Evolutionary conservation across 1,284 basidiomycete genomes (phyloP).

Genomic region (Ustilago curta): DNA sequence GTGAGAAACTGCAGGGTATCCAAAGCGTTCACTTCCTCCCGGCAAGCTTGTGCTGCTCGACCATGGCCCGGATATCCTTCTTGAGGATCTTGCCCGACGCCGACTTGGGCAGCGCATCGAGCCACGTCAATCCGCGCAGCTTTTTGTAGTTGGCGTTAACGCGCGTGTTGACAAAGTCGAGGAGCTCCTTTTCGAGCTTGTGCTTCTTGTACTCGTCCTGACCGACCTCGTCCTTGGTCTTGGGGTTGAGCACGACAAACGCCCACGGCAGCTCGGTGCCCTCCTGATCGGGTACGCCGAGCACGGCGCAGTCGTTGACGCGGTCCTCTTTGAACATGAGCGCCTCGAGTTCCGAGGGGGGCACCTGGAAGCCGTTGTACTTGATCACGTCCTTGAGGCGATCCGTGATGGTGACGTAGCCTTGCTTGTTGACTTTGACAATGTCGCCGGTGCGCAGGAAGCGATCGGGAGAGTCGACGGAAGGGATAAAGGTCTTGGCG

Average conservation of each 20-base stretch:
- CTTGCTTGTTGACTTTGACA: constrained; percentile 55
- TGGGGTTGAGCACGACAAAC: constrained; percentile 48
- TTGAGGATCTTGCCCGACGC: constrained; percentile 66
- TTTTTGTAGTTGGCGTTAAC: constrained; percentile 66
- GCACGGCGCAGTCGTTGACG: constrained; percentile 58
- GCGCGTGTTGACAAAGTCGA: constrained; percentile 55
- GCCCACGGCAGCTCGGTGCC: constrained; percentile 61
- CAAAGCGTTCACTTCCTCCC: constrained; percentile 15
- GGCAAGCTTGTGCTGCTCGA: constrained; percentile 38
- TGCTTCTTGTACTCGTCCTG: constrained; percentile 40
- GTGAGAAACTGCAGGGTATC: neutral
- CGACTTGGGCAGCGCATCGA: constrained; percentile 60
- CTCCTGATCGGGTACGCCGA: constrained; percentile 47
- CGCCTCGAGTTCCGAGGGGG: constrained; percentile 64
- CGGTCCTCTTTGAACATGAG: constrained; percentile 51
- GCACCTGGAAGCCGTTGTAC: constrained; percentile 67
- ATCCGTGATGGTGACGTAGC: constrained; percentile 65
- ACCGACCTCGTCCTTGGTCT: constrained; percentile 18
- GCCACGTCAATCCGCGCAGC: constrained; percentile 60
- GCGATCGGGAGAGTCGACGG: constrained; percentile 26
- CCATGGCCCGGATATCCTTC: constrained; percentile 56
- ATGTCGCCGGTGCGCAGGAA: constrained; percentile 66
- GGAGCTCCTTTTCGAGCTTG: constrained; percentile 37
- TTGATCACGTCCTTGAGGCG: constrained; percentile 68
- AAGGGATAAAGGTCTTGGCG: constrained; percentile 46